Conservation (phyloP, 805 yeast genomes). For the Starmera dryadoides region DNA sequence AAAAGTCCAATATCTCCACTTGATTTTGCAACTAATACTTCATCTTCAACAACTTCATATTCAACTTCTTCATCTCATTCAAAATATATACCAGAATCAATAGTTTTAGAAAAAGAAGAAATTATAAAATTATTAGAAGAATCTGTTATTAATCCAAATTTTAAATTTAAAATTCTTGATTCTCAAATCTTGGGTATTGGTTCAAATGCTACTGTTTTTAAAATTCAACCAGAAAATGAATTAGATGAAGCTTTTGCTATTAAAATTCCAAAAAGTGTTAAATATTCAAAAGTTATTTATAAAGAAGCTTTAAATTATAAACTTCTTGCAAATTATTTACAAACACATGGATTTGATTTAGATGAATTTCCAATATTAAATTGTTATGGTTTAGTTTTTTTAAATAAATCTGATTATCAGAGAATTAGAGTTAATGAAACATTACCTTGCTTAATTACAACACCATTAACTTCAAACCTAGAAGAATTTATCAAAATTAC, state of each 20-base stretch:
- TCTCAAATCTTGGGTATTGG: constrained; percentile 11
- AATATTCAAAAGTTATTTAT: constrained; percentile 7
- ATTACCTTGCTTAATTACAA: constrained; percentile 13
- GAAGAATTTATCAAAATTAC: constrained; percentile 14
- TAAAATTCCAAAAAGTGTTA: constrained; percentile 12
- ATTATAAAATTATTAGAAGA: constrained; percentile 2
- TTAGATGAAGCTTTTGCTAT: constrained; percentile 7
- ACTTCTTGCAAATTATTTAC: constrained; percentile 7
- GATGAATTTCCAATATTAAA: constrained; percentile 11
- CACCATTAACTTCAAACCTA: constrained; percentile 13
- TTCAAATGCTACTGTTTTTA: constrained; percentile 13
- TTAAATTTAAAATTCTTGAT: constrained; percentile 2
- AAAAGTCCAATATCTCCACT: not conserved
- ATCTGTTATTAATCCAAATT: constrained; percentile 5
- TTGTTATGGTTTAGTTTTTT: constrained; percentile 11
- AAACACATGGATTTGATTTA: constrained; percentile 2
- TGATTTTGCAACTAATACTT: not conserved
- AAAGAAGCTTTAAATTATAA: constrained; percentile 15
- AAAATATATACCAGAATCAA: not conserved
- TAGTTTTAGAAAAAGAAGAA: not conserved
- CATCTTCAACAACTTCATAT: not conserved
- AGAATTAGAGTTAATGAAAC: constrained; percentile 8
- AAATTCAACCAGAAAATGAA: not conserved
- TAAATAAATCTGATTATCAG: constrained; percentile 7
- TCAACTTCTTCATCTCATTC: not conserved